Base-by-base conservation (phyloP, 495 filamentous ascomycete genomes). In the Lasiosphaeris hirsuta region DNA sequence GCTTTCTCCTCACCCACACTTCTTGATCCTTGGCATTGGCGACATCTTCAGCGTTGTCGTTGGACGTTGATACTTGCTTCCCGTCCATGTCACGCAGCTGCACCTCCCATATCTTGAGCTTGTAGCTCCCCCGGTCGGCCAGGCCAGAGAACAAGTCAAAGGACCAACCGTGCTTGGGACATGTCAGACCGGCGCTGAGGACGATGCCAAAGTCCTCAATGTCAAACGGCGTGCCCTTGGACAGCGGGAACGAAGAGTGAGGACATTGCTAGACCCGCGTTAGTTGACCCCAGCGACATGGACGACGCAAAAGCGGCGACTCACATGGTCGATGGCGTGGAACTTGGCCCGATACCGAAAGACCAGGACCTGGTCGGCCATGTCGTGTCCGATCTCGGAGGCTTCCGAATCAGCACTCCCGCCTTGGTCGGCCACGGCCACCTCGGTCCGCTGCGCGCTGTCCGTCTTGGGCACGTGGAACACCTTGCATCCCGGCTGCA, bases 131-230 rank as follows among this genome's bases (percentile, higher is more conserved):
- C 0, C 80, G 76, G 54, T 86, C 83, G 4, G 72, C 72, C 56
- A 69, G 67, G 3, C 83, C 83, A 0, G 82, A 77, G 54, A 80
- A 78, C 19, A 86, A 59, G 63, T 86, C 83, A 65, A 85, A 85
- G 0, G 81, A 83, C 83, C 83, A 86, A 38, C 70, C 75, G 58
- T 86, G 82, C 60, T 85, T 84, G 1, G 82, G 81, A 61, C 83
- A 86, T 7, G 78, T 81, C 13, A 86, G 68, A 0, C 83, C 83
- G 2, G 77, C 70, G 55, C 75, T 78, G 45, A 78, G 56, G 10
- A 68, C 67, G 23, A 78, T 61, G 10, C 83, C 83, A 55, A 85
- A 86, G 60, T 86, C 83, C 57, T 86, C 83, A 58, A 86, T 86
- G 36, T 86, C 83, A 54, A 85, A 85, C 3, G 83, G 72, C 13